Conservation (phyloP, 768 basidiomycete genomes). For the Rhodotorula toruloides region DNA sequence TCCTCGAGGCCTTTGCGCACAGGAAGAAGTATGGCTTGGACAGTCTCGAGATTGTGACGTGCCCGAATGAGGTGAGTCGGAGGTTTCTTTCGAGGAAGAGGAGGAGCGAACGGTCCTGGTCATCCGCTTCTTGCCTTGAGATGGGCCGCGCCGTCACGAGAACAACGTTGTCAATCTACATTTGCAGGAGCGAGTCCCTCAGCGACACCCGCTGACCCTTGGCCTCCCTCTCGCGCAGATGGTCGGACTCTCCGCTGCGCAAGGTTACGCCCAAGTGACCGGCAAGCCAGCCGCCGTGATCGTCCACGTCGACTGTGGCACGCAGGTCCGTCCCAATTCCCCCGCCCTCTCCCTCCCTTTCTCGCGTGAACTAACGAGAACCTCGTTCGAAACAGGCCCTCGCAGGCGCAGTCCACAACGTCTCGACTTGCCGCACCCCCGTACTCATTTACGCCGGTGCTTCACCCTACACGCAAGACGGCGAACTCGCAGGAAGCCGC, state of each 20-base stretch:
- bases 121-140: neutral
- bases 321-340: slow-evolving; percentile 27
- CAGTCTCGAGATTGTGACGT: slow-evolving; percentile 57
- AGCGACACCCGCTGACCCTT: too few relatives aligned
- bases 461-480: slow-evolving; percentile 57
- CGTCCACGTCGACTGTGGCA: slow-evolving; percentile 55
- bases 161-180: too few relatives aligned
- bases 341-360: neutral
- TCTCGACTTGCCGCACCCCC: slow-evolving; percentile 58
- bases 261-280: slow-evolving; percentile 63
- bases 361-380: neutral
- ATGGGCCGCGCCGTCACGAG: too few relatives aligned
- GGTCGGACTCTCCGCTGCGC: slow-evolving; percentile 67
- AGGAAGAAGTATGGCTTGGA: slow-evolving; percentile 53
- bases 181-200: too few relatives aligned
- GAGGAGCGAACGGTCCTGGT: neutral
- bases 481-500: slow-evolving; percentile 59
- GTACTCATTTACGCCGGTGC: slow-evolving; percentile 69
- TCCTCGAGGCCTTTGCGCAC: slow-evolving; percentile 64
- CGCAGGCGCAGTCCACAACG: slow-evolving; percentile 69
- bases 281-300: slow-evolving; percentile 67
- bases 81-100: neutral
- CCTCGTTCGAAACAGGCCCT: slow-evolving; percentile 52
- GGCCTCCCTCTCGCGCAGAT: slow-evolving; percentile 46
- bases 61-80: slow-evolving; percentile 57